A percentile compares a stretch with the other conserved stretches of the same genome.
Conservation (phyloP, 805 yeast genomes). For the Kluyveromyces nonfermentans region DNA sequence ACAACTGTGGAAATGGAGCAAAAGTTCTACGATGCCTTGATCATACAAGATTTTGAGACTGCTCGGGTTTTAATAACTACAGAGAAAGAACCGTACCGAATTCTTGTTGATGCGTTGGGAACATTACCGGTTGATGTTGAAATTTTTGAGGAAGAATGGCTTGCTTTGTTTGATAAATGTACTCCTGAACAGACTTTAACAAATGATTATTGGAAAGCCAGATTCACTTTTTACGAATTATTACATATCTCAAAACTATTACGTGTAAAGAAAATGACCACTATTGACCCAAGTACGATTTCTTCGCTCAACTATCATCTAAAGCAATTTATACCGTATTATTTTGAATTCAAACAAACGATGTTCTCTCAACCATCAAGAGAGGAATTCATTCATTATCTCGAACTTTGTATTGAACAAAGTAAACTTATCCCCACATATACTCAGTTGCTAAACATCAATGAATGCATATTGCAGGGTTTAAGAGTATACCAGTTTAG, state of each 20-base stretch:
- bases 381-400: background rate
- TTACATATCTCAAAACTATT: background rate
- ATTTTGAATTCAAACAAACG: background rate
- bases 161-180: conserved; percentile 9
- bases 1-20: conserved; percentile 9
- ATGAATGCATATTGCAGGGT: conserved; percentile 3
- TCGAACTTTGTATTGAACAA: conserved; percentile 1
- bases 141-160: conserved; percentile 9
- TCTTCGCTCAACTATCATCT: background rate
- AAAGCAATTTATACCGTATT: background rate
- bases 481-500: conserved; percentile 5
- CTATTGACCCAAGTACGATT: background rate
- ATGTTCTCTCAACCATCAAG: conserved; percentile 1
- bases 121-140: conserved; percentile 1
- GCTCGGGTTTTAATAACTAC: conserved; percentile 5
- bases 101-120: background rate
- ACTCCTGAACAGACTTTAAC: background rate
- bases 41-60: conserved; percentile 8
- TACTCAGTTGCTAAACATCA: conserved; percentile 1
- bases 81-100: background rate
- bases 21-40: conserved; percentile 4
- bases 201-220: background rate
- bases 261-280: background rate
- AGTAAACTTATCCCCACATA: background rate
- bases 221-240: background rate